Percentiles rank a stretch among this genome's conserved stretches.
Evolutionary conservation across 2,329 filamentous ascomycete species (phyloP).

Genomic region (Nakataea oryzae): DNA sequence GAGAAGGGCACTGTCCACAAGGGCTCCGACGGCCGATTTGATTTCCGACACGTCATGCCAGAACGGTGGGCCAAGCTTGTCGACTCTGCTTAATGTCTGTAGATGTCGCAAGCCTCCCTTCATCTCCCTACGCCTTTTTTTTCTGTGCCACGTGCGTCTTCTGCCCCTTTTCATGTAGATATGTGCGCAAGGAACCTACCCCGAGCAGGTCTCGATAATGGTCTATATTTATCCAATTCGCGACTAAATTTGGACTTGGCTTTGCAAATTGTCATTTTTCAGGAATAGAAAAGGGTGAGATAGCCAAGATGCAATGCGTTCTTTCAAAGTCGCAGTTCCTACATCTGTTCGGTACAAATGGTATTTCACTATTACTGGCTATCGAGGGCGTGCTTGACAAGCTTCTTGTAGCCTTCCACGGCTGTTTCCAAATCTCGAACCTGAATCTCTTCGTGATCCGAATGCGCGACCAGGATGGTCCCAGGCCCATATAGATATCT

Average conservation of each 20-base stretch:
- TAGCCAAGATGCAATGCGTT: too few species aligned
- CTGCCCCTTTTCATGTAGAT: background rate
- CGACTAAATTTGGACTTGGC: too few species aligned
- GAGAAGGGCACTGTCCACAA: constrained; percentile 84
- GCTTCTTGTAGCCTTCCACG: constrained; percentile 66
- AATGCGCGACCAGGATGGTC: constrained; percentile 79
- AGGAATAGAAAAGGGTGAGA: too few species aligned
- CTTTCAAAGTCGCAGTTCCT: too few species aligned
- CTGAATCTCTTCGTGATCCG: constrained; percentile 69
- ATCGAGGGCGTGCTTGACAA: constrained; percentile 49
- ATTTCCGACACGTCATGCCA: constrained; percentile 46
- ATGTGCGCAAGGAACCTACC: background rate
- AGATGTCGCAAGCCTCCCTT: background rate
- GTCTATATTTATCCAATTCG: too few species aligned
- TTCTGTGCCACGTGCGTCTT: background rate
- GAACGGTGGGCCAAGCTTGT: constrained; percentile 38
- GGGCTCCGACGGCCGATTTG: constrained; percentile 58
- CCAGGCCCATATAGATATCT: constrained; percentile 59
- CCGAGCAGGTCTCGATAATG: too few species aligned
- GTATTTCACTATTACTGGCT: background rate
- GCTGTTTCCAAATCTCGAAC: constrained; percentile 67
- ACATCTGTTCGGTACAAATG: background rate
- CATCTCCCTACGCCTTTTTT: background rate
- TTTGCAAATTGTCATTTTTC: too few species aligned
- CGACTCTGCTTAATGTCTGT: constrained; percentile 7